Base-by-base conservation (phyloP, 495 filamentous ascomycete genomes). In the Aspergillus affinis region DNA sequence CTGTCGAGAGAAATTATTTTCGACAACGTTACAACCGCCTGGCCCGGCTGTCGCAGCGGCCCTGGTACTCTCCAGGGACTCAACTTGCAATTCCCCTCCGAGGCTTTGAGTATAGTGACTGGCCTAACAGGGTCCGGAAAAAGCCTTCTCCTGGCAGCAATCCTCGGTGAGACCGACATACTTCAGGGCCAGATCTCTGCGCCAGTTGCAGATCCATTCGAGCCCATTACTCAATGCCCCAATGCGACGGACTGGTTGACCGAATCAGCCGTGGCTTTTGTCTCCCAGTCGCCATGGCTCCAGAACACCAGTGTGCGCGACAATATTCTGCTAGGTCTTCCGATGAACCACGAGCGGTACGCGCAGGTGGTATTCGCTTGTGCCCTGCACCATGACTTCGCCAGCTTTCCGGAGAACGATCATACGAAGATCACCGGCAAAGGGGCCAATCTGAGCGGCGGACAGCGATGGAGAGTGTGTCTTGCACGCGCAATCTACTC, bases 401-500 rank as follows among this genome's bases (percentile, higher is more conserved):
- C 90, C 51, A 91, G 90, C 84, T 75, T 92, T 44, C 88, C 88
- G 0, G 78, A 86, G 61, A 83, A 88, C n/a, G 90, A 93, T 62
- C 63, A 76, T 57, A 93, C 90, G 0, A 88, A 92, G 68, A 90
- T 93, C 67, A 91, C 90, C 20, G 88, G 90, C 65, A 80, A 89
- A 26, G 91, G 90, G 44, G 91, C 91, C 65, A 92, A 88, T 3
- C 82, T 93, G 8, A 91, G 88, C 51, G 91, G 91, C 44, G 91
- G 91, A 6, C 91, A 93, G 68, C 92, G 91, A 65, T 88, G 90
- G 67, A 79, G 91, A 26, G 68, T 95, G 13, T 90, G 74, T 58
- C 73, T 83, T 50, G 81, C 80, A 44, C 69, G 79, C 23, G 81
- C 81, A 18, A 72, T 83, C 54, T 84, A 83, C 68, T 81, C 79